A percentile compares a stretch with the other conserved stretches of the same genome.
Conservation (phyloP, 768 basidiomycete genomes). For the Gymnopilus junonius region DNA sequence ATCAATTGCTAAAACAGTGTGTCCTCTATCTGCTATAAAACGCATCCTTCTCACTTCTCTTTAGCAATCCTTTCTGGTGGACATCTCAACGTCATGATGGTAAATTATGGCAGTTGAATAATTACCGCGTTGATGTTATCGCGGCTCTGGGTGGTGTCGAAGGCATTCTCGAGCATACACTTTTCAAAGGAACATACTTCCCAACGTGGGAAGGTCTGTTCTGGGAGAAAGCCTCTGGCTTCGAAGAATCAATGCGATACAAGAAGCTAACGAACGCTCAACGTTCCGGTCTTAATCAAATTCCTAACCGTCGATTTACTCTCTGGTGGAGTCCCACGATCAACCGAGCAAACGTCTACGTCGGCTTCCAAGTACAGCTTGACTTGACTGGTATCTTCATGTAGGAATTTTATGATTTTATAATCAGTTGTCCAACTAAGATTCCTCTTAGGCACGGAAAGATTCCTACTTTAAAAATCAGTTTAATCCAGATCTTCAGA, state of each 20-base stretch:
- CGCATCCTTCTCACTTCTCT: not conserved
- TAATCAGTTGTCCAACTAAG: not conserved
- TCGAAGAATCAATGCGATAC: slow-evolving; percentile 96
- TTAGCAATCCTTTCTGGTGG: slow-evolving; percentile 96
- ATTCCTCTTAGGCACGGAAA: slow-evolving; percentile 82
- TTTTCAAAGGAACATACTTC: slow-evolving; percentile 98
- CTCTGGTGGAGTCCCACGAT: slow-evolving; percentile 99
- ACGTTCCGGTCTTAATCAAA: slow-evolving; percentile 96
- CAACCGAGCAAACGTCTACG: slow-evolving; percentile 98
- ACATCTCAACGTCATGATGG: slow-evolving; percentile 96
- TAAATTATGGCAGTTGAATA: slow-evolving; percentile 96
- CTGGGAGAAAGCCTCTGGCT: slow-evolving; percentile 98
- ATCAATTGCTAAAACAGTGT: slow-evolving; percentile 89
- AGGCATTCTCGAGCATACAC: slow-evolving; percentile 93
- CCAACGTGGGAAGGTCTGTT: slow-evolving; percentile 98
- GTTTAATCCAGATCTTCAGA: slow-evolving; percentile 99
- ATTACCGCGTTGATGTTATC: slow-evolving; percentile 98
- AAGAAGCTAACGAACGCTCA: slow-evolving; percentile 98
- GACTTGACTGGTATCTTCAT: slow-evolving; percentile 98
- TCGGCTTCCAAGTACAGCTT: slow-evolving; percentile 99
- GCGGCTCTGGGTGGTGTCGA: slow-evolving; percentile 97
- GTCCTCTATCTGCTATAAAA: slow-evolving; percentile 26
- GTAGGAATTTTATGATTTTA: slow-evolving; percentile 38
- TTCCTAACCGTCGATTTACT: slow-evolving; percentile 98
- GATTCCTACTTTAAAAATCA: slow-evolving; percentile 97